A percentile compares a stretch with the other conserved stretches of the same genome.
phyloP scores from a whole-genome alignment of 495 filamentous ascomycete genomes.

The Talaromyces trachyspermus region DNA sequence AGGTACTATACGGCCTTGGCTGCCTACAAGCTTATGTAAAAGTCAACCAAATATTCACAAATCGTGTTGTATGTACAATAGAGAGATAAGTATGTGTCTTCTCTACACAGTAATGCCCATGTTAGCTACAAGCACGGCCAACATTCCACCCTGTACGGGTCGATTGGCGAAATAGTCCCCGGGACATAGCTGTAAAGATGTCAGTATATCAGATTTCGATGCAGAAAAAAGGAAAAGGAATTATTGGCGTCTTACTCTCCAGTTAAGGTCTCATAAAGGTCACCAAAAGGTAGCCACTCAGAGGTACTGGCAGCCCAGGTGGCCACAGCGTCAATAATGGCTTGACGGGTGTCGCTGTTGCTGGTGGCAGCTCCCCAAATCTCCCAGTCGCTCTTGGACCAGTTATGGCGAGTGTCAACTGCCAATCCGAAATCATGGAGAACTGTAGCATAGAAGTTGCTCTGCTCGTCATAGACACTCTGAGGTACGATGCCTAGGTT shows the following conservation, averaged over 20 bases:
- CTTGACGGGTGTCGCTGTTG: conserved; percentile 25
- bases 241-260: conserved; percentile 47
- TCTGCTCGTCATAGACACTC: conserved; percentile 30
- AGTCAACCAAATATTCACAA: too few relatives aligned
- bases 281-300: conserved; percentile 43
- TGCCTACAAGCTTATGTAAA: too few relatives aligned
- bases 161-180: not conserved
- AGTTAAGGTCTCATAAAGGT: conserved; percentile 42
- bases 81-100: not conserved
- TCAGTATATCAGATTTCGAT: too few relatives aligned
- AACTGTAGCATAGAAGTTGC: conserved; percentile 30
- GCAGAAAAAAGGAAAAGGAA: too few relatives aligned
- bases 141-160: not conserved
- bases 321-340: conserved; percentile 41
- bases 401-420: conserved; percentile 35
- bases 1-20: too few relatives aligned
- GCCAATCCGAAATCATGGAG: conserved; percentile 36
- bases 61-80: conserved; percentile 35
- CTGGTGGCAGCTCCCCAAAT: conserved; percentile 43
- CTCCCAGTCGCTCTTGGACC: conserved; percentile 48
- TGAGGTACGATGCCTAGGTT: conserved; percentile 32
- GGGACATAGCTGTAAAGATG: conserved; percentile 32
- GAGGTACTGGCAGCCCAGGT: conserved; percentile 49
- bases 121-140: not conserved
- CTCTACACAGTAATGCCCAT: conserved; percentile 3